Percentiles rank a stretch among this genome's conserved stretches.
Evolutionary conservation across 2,329 filamentous ascomycete species (phyloP).

Genomic region (Calonectria hawksworthii): DNA sequence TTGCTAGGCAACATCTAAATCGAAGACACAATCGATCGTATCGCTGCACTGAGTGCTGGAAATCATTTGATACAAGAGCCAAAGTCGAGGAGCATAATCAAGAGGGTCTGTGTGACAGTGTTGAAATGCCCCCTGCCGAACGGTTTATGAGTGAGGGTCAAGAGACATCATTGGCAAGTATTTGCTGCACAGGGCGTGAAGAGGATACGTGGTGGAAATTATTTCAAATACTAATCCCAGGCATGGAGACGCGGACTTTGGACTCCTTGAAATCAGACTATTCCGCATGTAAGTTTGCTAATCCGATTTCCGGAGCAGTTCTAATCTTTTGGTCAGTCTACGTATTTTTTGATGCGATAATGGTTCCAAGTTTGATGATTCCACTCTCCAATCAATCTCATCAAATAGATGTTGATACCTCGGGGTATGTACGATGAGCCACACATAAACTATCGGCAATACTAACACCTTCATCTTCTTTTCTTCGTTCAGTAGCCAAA

Average conservation of each 20-base stretch:
- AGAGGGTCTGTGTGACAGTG: background rate
- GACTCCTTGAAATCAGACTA: background rate
- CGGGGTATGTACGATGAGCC: background rate
- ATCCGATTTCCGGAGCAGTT: background rate
- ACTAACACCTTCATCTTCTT: background rate
- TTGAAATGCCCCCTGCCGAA: background rate
- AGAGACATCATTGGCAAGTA: background rate
- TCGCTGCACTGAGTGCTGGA: constrained; percentile 14
- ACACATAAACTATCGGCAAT: background rate
- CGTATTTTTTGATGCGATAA: background rate
- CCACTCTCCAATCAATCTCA: background rate
- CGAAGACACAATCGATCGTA: constrained; percentile 19
- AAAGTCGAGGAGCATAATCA: background rate
- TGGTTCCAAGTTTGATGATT: constrained; percentile 2
- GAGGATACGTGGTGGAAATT: constrained; percentile 18
- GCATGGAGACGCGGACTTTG: background rate
- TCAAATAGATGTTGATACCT: background rate
- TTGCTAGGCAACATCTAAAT: constrained; percentile 3
- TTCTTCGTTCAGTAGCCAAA: background rate
- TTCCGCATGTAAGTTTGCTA: constrained; percentile 7
- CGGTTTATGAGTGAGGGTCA: constrained; percentile 7
- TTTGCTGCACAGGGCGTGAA: background rate
- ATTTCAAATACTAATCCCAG: constrained; percentile 10
- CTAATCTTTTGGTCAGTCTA: background rate
- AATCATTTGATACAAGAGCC: constrained; percentile 1